Conservation (phyloP, 176 grass and related monocot genomes). For the Chrysopogon serrulatus region DNA sequence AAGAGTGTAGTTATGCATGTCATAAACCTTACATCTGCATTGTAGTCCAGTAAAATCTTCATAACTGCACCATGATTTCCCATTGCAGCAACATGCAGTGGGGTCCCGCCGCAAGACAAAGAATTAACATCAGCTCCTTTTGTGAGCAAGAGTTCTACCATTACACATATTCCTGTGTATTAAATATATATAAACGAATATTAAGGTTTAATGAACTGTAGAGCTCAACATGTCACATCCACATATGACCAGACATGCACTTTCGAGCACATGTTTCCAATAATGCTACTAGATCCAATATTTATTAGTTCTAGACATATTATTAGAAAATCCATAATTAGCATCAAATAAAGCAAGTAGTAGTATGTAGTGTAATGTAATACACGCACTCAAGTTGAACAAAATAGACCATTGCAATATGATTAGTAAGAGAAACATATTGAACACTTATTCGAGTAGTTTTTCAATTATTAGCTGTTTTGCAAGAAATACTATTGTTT, state of each 20-base stretch:
- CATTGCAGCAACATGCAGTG: background rate
- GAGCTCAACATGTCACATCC: background rate
- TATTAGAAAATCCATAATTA: too few relatives aligned
- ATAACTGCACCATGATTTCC: background rate
- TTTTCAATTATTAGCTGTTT: too few relatives aligned
- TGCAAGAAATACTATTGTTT: too few relatives aligned
- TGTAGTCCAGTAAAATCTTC: background rate
- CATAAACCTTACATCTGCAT: background rate
- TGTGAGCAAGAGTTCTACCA: constrained; percentile 13
- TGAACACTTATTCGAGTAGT: too few relatives aligned
- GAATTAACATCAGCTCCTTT: constrained; percentile 1
- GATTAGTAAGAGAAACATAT: too few relatives aligned
- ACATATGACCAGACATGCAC: background rate
- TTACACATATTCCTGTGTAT: constrained; percentile 13
- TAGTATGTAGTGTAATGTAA: too few relatives aligned
- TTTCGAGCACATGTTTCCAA: background rate
- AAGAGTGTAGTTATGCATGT: too few relatives aligned
- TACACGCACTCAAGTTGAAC: too few relatives aligned
- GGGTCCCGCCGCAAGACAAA: background rate
- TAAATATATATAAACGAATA: background rate
- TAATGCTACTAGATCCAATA: too few relatives aligned
- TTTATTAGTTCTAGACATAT: too few relatives aligned
- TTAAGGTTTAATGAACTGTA: background rate
- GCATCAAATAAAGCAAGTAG: too few relatives aligned
- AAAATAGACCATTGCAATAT: too few relatives aligned